A percentile compares a stretch with the other conserved stretches of the same genome.
These are phyloP conservation scores for Apophysomyces ossiformis DNA, from an alignment of 371 early-diverging fungal species.

Conservation along the genomic window DNA sequence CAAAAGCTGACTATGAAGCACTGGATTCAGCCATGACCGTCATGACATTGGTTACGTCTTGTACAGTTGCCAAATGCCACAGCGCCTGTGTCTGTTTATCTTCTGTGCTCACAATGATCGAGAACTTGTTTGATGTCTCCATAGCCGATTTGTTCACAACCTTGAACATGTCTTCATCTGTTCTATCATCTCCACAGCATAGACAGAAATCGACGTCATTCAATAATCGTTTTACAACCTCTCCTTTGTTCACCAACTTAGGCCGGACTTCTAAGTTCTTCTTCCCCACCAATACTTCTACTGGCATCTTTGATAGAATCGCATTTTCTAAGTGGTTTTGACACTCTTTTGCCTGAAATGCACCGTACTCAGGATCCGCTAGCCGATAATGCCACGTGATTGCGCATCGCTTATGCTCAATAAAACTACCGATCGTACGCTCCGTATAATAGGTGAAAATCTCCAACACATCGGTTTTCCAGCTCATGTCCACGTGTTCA, in stretches of 20 bases:
- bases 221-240: conserved; percentile 87
- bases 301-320: conserved; percentile 86
- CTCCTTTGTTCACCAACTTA: conserved; percentile 84
- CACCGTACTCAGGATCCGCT: conserved; percentile 87
- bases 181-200: conserved; percentile 93
- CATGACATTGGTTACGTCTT: conserved; percentile 55
- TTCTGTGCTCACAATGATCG: conserved; percentile 74
- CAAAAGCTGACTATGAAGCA: no score
- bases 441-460: conserved; percentile 92
- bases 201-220: conserved; percentile 78
- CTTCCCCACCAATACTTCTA: conserved; percentile 95
- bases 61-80: conserved; percentile 72
- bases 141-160: conserved; percentile 46
- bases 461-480: conserved; percentile 86
- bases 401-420: conserved; percentile 84
- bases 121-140: conserved; percentile 54
- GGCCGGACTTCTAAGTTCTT: conserved; percentile 96
- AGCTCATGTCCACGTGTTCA: conserved; percentile 81
- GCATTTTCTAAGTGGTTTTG: conserved; percentile 90
- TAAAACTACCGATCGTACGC: conserved; percentile 83
- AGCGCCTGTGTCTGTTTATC: conserved; percentile 80
- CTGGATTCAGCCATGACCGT: conserved; percentile 17
- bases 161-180: conserved; percentile 94
- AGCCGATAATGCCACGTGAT: conserved; percentile 92
- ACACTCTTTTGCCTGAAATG: conserved; percentile 89